Evolutionary conservation across 1,284 basidiomycete genomes (phyloP), one percentile per base, ranked within the genome.

Genomic region (Ceratobasidium sp.): DNA sequence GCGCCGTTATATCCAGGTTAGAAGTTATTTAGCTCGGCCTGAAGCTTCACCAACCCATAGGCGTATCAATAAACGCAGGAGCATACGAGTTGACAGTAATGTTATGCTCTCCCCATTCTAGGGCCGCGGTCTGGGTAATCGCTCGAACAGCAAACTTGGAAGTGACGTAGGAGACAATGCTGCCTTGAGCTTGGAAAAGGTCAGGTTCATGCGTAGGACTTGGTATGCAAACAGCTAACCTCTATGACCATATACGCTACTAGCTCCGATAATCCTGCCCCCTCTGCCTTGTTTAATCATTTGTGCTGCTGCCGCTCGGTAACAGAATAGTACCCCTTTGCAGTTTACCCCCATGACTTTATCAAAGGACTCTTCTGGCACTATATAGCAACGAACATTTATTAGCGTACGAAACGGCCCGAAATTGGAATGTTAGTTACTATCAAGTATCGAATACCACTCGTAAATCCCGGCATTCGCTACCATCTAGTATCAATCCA

Each of bases 261-360:
- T 74, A 37, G 73, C 57, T 29, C 84, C 85, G 22, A 87, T 82
- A 2, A 87, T 83, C 46, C 84, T 79, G 6, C 86, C 86, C 11
- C 85, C 84, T 3, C 79, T 46, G 13, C 80, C 84, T 79, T 85
- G 84, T 69, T 77, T 77, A 54, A 85, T 81, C 83, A 85, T 84
- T 49, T 83, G 82, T 5, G 69, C 52, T 17, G 83, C 85, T 1
- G 84, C 84, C 15, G 84, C 81, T 77, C 85, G 84, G 62, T 85
- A 85, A 76, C 84, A 85, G 34, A 83, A 79, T 65, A 85, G 82
- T 0, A 82, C 81, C 40, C 85, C 84, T 44, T 81, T 81, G 49
- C 82, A 80, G 56, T 85, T 85, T 57, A 85, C 81, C 1, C 79
- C 77, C 17, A 83, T 61, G 0, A 82, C 70, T 29, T 79, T 70